phyloP scores from a whole-genome alignment of 2,329 filamentous ascomycete species.

The Colletotrichum orbiculare region DNA sequence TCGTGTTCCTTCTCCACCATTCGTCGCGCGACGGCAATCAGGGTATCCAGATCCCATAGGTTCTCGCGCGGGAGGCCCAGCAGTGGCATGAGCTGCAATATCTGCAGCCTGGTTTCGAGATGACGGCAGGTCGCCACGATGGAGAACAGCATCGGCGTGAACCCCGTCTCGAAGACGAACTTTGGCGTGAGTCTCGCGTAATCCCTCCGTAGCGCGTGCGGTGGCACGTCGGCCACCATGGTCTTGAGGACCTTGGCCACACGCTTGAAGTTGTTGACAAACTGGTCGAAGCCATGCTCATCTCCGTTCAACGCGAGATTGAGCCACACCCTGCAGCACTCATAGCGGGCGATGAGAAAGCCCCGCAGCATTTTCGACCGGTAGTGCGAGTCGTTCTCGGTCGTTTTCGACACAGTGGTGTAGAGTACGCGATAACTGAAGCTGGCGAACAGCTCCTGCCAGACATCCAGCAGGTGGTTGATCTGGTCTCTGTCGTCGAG shows the following conservation, averaged over 20 bases:
- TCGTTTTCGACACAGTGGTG: slow-evolving; percentile 43
- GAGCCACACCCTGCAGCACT: slow-evolving; percentile 30
- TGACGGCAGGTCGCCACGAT: slow-evolving; percentile 23
- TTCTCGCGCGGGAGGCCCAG: slow-evolving; percentile 25
- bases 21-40: slow-evolving; percentile 25
- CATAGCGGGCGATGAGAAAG: slow-evolving; percentile 24
- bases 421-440: slow-evolving; percentile 45
- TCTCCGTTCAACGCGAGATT: slow-evolving; percentile 49
- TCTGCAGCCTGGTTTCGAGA: slow-evolving; percentile 19
- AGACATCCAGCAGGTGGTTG: slow-evolving; percentile 25
- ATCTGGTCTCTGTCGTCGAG: slow-evolving; percentile 5
- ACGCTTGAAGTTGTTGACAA: slow-evolving; percentile 17
- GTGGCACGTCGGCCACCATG: background rate
- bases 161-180: slow-evolving; percentile 32
- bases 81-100: slow-evolving; percentile 22
- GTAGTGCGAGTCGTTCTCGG: slow-evolving; percentile 37
- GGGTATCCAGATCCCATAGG: slow-evolving; percentile 26
- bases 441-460: slow-evolving; percentile 38
- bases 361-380: slow-evolving; percentile 14
- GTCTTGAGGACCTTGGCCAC: slow-evolving; percentile 1
- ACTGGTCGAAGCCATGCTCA: slow-evolving; percentile 21
- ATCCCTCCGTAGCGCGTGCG: background rate
- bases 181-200: slow-evolving; percentile 2
- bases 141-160: slow-evolving; percentile 30
- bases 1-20: slow-evolving; percentile 31